A percentile compares a stretch with the other conserved stretches of the same genome.
These are phyloP conservation scores for Brassica nigra DNA, from an alignment of 345 rosid genomes.

Conservation along the genomic window DNA sequence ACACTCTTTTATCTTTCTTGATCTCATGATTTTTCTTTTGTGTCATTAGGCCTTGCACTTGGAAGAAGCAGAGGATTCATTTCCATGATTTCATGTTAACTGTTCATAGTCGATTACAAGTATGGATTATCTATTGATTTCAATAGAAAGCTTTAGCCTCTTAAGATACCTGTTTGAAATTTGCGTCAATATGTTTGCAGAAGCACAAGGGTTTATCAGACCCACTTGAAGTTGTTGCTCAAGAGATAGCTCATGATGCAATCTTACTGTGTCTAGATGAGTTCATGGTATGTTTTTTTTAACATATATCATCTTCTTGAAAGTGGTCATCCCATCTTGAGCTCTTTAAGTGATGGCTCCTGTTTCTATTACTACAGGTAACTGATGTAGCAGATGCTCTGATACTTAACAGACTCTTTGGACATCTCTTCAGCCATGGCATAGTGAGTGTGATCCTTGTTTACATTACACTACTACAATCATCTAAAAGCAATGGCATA, in stretches of 20 bases:
- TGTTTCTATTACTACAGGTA: slow-evolving; percentile 51
- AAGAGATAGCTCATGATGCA: slow-evolving; percentile 92
- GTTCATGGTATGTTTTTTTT: slow-evolving; percentile 68
- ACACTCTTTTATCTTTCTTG: no score
- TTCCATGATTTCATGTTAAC: slow-evolving; percentile 98
- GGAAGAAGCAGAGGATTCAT: slow-evolving; percentile 98
- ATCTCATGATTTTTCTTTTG: background rate
- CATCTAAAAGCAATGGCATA: no score
- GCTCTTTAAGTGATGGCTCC: background rate
- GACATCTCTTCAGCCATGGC: slow-evolving; percentile 85
- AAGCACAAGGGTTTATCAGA: slow-evolving; percentile 89
- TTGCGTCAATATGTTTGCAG: slow-evolving; percentile 49
- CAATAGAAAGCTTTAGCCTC: background rate
- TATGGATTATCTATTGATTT: slow-evolving; percentile 36
- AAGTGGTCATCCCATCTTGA: slow-evolving; percentile 28
- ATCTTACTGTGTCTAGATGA: slow-evolving; percentile 88
- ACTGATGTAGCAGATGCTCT: slow-evolving; percentile 98
- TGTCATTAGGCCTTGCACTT: slow-evolving; percentile 68
- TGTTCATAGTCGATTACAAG: slow-evolving; percentile 92
- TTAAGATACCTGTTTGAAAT: slow-evolving; percentile 4
- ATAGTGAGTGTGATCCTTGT: slow-evolving; percentile 56
- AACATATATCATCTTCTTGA: background rate
- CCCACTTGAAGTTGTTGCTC: slow-evolving; percentile 98
- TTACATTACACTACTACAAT: background rate
- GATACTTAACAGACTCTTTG: slow-evolving; percentile 81